Evolutionary conservation across 805 yeast genomes (phyloP), one percentile per base, ranked within the genome.

Genomic region (Cyberlindnera maritima): DNA sequence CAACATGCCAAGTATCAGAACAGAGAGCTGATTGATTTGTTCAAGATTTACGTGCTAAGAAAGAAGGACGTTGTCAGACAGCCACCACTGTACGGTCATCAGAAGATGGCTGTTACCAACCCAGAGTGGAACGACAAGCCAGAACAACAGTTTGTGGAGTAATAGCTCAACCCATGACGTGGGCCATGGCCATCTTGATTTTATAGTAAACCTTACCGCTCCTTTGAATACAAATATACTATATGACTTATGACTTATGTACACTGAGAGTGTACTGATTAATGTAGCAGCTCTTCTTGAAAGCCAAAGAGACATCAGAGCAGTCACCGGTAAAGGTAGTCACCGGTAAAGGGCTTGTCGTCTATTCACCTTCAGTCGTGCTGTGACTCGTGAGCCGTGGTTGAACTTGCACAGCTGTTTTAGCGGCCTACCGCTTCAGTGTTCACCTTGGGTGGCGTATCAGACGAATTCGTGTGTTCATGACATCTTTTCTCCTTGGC

Each of bases 41-140:
- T 81, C 62, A 74, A 75, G 59, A 69, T 71, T 47, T 45, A 66
- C 43, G 61, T 83, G n/a, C 61, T 83, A 39, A 74, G 77, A 61
- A 54, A 63, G 41, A 72, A 71, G 56, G 58, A 74, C 20, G 68
- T 80, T 10, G 58, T 65, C 21, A 74, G 76, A 44, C 67, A 79
- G 48, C 76, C 78, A 26, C 85, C 86, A 33, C 69, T 83, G 53
- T 79, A 81, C 59, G 71, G 67, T 17, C 78, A 71, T 52, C 81
- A 79, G 51, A 74, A 82, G 62, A 58, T 78, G 73, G 85, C 84
- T 8, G 79, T 82, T 37, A 79, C 81, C 32, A 75, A 76, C 57
- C 69, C 75, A 4, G 80, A 75, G 50, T 82, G 88, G 88, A 74
- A 79, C 53, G 83, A 81, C 29, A 77, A 80, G 67, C 68, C 80